Base-by-base conservation (phyloP, 345 rosid species). In the Moringa oleifera region DNA sequence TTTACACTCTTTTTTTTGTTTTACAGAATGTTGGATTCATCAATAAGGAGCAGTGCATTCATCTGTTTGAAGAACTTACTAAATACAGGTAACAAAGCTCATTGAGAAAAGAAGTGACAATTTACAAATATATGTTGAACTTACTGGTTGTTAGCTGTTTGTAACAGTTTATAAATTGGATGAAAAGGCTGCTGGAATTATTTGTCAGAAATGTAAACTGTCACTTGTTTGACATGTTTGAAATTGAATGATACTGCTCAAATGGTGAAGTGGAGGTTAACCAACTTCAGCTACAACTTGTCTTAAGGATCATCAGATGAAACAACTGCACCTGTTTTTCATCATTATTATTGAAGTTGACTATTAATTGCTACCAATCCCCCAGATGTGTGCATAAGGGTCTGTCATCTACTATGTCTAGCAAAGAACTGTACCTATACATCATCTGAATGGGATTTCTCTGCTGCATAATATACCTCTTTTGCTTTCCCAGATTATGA, bases 71-170 rank as follows among this genome's bases (percentile, higher is more conserved):
- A 72, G 89, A 83, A 62, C 78, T 94, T 64, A 86, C 90, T 67
- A 76, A 82, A 47, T 94, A 94, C 89, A 88, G 98, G 98, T 93
- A 79, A n/a, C n/a, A n/a, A n/a, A n/a, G n/a, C 58, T 28, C 23
- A 55, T 68, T 51, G 20, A 33, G 37, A 33, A 33, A 33, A 33
- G 37, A 11, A 11, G 11, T 33, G 37, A 33, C 5, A 33, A 33
- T 28, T 28, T 28, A 28, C 5, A 28, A 28, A 28, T 28, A 28
- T 28, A 2, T 28, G 8, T 8, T 28, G 33, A 28, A 8, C 33
- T 8, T 41, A 7, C 13, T 41, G 13, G 12, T 41, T 41, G 47
- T 41, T 41, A 41, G 47, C 13, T 41, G 2, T 9, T 33, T 33
- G 6, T 41, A 16, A 15, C 47, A 5, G 47, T 1, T 41, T 41